Evolutionary conservation across 2,329 filamentous ascomycete species (phyloP).

Genomic region (Fusarium ramigenum): DNA sequence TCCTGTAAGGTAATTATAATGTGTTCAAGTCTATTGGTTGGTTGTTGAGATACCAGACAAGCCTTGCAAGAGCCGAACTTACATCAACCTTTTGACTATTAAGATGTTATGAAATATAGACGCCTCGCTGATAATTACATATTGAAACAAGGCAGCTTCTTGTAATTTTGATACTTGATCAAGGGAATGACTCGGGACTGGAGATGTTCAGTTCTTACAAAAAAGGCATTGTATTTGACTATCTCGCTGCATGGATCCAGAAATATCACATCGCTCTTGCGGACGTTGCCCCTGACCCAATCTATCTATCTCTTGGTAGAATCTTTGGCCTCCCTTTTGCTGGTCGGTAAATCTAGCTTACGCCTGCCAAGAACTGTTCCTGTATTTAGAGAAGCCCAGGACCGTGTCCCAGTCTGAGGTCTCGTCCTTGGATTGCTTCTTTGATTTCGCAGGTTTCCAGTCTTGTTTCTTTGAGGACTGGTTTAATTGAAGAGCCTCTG

Average conservation of each 20-base stretch:
- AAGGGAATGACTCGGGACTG: not conserved
- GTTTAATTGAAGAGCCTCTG: not conserved
- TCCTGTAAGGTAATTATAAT: not conserved
- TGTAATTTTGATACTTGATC: not conserved
- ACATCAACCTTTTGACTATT: not conserved
- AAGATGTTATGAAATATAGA: not conserved
- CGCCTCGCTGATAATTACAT: not conserved
- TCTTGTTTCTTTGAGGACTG: not conserved
- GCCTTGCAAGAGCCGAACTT: not conserved
- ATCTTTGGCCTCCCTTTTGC: not conserved
- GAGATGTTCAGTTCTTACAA: not conserved
- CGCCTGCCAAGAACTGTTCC: too few relatives aligned
- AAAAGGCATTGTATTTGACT: not conserved
- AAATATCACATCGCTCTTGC: not conserved
- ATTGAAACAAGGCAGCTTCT: not conserved
- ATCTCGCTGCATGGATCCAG: not conserved
- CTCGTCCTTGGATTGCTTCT: not conserved
- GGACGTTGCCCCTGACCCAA: not conserved
- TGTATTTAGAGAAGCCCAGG: too few relatives aligned
- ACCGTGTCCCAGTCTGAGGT: not conserved
- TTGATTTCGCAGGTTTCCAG: not conserved
- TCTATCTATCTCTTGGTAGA: not conserved
- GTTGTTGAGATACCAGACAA: not conserved
- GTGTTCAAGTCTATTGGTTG: not conserved
- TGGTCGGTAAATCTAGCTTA: too few relatives aligned